Percentiles rank a stretch among this genome's conserved stretches.
These are phyloP conservation scores for Cynanchum wilfordii DNA, from an alignment of 257 asterid genomes.

Conservation along the genomic window DNA sequence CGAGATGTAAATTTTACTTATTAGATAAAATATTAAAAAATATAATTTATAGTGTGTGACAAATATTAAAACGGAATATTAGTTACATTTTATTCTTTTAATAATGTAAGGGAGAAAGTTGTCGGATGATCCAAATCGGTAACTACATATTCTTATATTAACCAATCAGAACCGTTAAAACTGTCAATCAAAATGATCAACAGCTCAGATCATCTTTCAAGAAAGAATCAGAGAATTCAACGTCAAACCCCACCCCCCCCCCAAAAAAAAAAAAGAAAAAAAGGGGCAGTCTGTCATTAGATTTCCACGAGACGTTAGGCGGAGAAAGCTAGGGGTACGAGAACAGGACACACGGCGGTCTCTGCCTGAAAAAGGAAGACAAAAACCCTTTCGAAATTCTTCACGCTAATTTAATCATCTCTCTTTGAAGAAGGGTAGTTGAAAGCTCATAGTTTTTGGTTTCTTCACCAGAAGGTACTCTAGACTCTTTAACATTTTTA, in stretches of 20 bases:
- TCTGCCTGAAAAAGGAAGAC: conserved; percentile 16
- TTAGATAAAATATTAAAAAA: no score
- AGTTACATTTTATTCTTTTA: no score
- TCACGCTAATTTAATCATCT: neutral
- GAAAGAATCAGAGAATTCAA: neutral
- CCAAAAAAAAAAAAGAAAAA: no score
- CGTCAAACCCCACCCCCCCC: no score
- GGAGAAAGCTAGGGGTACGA: conserved; percentile 12
- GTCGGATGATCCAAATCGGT: neutral
- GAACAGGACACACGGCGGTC: conserved; percentile 13
- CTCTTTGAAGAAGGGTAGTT: neutral
- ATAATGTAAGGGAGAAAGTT: no score
- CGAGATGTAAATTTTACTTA: no score
- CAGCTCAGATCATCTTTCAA: neutral
- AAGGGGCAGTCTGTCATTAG: conserved; percentile 15
- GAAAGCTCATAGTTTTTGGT: neutral
- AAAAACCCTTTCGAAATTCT: conserved; percentile 3
- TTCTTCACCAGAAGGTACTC: neutral
- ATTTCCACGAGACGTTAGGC: conserved; percentile 24
- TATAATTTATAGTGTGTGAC: no score
- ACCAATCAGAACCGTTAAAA: conserved; percentile 1
- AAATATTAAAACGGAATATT: no score
- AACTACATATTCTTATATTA: neutral
- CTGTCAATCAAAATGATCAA: neutral
- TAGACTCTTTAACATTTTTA: neutral